Conservation (phyloP, 345 rosid species). For the Zanthoxylum bungeanum region DNA sequence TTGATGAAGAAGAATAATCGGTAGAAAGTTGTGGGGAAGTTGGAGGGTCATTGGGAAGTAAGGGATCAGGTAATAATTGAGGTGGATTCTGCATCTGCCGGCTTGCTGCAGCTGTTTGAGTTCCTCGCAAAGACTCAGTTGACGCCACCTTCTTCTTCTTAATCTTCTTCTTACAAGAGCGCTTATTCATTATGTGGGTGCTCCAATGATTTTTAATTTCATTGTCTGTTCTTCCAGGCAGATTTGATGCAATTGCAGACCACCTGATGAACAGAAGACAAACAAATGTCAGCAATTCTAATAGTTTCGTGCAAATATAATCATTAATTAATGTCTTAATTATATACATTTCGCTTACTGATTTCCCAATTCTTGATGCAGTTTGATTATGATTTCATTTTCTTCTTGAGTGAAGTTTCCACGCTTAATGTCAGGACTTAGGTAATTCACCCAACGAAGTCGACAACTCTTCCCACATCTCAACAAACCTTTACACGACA, state of each 20-base stretch:
- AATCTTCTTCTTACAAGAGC: slow-evolving; percentile 13
- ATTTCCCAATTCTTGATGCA: slow-evolving; percentile 47
- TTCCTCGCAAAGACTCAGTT: background rate
- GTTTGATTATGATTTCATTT: slow-evolving; percentile 43
- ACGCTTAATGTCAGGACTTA: slow-evolving; percentile 47
- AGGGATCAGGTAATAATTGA: background rate
- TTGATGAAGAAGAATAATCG: background rate
- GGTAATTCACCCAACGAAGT: slow-evolving; percentile 66
- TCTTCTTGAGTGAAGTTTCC: slow-evolving; percentile 54
- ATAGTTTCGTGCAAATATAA: background rate
- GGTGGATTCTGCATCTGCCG: background rate
- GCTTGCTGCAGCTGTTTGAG: background rate
- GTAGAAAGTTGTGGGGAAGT: background rate
- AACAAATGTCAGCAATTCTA: background rate
- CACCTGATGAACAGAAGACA: slow-evolving; percentile 29
- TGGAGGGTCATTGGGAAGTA: background rate
- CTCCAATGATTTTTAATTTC: slow-evolving; percentile 34
- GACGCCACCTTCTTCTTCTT: slow-evolving; percentile 7
- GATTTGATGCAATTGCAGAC: slow-evolving; percentile 45
- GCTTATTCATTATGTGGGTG: slow-evolving; percentile 18
- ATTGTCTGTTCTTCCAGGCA: slow-evolving; percentile 33
- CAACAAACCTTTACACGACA: slow-evolving; percentile 41
- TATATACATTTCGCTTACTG: slow-evolving; percentile 26
- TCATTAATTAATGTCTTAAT: background rate
- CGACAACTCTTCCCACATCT: slow-evolving; percentile 73